Percentiles rank a stretch among this genome's conserved stretches.
phyloP scores from a whole-genome alignment of 2,329 filamentous ascomycete genomes.

The Apiospora aurea region DNA sequence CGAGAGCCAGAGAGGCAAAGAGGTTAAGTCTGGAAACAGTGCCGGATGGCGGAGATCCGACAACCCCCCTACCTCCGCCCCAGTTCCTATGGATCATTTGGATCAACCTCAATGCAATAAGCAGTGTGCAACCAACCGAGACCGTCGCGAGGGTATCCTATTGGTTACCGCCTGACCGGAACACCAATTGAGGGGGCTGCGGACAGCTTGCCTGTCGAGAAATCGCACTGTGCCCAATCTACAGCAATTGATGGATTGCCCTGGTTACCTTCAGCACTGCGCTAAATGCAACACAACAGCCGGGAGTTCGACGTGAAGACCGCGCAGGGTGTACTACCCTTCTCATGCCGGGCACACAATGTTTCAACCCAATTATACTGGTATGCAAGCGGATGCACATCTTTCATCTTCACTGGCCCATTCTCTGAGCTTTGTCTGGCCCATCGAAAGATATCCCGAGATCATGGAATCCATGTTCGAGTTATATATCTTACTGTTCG shows the following conservation, averaged over 20 bases:
- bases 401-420: neutral
- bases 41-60: neutral
- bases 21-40: neutral
- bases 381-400: slow-evolving; percentile 42
- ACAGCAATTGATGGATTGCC: neutral
- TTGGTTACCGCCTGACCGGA: slow-evolving; percentile 1
- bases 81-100: neutral
- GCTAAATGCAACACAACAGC: neutral
- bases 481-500: slow-evolving; percentile 40
- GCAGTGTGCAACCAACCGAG: slow-evolving; percentile 15
- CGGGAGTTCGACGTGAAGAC: too few species aligned
- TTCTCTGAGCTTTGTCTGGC: neutral
- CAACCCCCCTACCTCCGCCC: neutral
- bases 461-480: slow-evolving; percentile 42
- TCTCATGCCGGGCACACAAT: slow-evolving; percentile 33
- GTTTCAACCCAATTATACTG: slow-evolving; percentile 34
- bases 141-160: neutral
- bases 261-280: neutral
- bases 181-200: neutral
- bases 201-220: neutral
- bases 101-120: neutral
- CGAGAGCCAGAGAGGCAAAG: too few species aligned
- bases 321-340: slow-evolving; percentile 23
- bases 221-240: slow-evolving; percentile 14
- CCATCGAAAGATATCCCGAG: slow-evolving; percentile 39